These are phyloP conservation scores for Xylaria sp. DNA, from an alignment of 2,329 filamentous ascomycete species.

Conservation along the genomic window DNA sequence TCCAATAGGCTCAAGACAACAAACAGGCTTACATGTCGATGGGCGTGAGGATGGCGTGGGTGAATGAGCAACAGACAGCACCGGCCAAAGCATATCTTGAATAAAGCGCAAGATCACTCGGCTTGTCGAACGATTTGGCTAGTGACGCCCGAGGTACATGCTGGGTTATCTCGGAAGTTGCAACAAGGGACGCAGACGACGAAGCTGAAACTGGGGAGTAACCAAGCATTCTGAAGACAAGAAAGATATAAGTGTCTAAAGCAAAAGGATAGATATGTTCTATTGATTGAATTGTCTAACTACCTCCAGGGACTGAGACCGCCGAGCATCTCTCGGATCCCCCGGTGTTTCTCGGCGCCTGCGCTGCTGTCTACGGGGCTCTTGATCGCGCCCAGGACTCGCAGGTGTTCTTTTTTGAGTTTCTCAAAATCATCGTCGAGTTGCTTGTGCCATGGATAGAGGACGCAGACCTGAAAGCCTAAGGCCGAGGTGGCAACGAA, in stretches of 20 bases:
- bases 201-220: slow-evolving; percentile 13
- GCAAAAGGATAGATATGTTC: slow-evolving; percentile 24
- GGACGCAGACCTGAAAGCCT: slow-evolving; percentile 74
- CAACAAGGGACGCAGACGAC: slow-evolving; percentile 17
- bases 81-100: slow-evolving; percentile 43
- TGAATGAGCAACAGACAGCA: slow-evolving; percentile 45
- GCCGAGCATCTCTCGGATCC: slow-evolving; percentile 46
- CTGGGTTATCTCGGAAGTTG: slow-evolving; percentile 29
- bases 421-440: slow-evolving; percentile 70
- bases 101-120: slow-evolving; percentile 37
- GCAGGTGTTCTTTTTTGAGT: slow-evolving; percentile 67
- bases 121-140: slow-evolving; percentile 21
- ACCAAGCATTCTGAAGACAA: slow-evolving; percentile 38
- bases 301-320: slow-evolving; percentile 40
- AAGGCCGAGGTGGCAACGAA: slow-evolving; percentile 72
- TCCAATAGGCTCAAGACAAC: slow-evolving; percentile 29
- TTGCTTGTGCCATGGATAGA: slow-evolving; percentile 77
- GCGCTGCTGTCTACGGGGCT: slow-evolving; percentile 49
- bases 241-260: slow-evolving; percentile 39
- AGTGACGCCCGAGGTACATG: slow-evolving; percentile 34
- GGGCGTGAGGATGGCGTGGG: slow-evolving; percentile 43
- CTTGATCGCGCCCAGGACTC: slow-evolving; percentile 54
- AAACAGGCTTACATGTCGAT: slow-evolving; percentile 44
- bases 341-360: slow-evolving; percentile 46
- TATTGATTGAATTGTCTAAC: slow-evolving; percentile 13